Conservation (phyloP, 768 basidiomycete species). For the Suillus decipiens region DNA sequence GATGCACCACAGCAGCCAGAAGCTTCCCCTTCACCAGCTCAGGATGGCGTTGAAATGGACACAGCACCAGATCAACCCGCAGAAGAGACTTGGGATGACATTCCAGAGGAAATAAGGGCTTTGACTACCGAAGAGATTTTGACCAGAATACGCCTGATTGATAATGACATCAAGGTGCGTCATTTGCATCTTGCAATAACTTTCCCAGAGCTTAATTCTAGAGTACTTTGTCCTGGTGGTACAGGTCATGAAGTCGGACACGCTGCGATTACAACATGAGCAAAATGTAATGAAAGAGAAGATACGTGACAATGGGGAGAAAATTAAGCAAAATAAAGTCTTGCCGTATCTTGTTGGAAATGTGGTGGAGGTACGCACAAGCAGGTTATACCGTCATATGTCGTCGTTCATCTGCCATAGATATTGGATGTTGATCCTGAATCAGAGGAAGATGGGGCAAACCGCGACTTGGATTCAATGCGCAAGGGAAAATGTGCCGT, state of each 20-base stretch:
- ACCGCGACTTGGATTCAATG: constrained; percentile 92
- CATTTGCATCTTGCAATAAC: not conserved
- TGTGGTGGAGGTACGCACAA: constrained; percentile 84
- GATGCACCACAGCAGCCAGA: constrained; percentile 37
- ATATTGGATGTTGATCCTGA: constrained; percentile 95
- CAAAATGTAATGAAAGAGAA: constrained; percentile 97
- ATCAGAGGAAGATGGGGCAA: constrained; percentile 92
- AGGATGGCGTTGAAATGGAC: constrained; percentile 59
- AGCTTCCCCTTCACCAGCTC: constrained; percentile 37
- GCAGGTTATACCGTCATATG: not conserved
- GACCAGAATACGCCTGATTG: constrained; percentile 89
- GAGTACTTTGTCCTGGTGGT: not conserved
- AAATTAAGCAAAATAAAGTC: constrained; percentile 99
- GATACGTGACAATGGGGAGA: constrained; percentile 96
- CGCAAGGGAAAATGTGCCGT: constrained; percentile 98
- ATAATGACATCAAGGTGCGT: constrained; percentile 92
- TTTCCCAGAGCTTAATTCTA: not conserved
- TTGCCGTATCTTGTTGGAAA: constrained; percentile 97
- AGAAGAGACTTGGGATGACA: constrained; percentile 88
- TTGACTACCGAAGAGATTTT: constrained; percentile 84
- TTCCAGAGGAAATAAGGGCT: constrained; percentile 83
- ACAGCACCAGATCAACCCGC: constrained; percentile 66
- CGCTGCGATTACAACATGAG: constrained; percentile 87
- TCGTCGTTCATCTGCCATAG: constrained; percentile 42
- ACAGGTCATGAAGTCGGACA: constrained; percentile 97